These are phyloP conservation scores for Aspergillus niger DNA, from an alignment of 2,329 filamentous ascomycete genomes.

Conservation along the genomic window DNA sequence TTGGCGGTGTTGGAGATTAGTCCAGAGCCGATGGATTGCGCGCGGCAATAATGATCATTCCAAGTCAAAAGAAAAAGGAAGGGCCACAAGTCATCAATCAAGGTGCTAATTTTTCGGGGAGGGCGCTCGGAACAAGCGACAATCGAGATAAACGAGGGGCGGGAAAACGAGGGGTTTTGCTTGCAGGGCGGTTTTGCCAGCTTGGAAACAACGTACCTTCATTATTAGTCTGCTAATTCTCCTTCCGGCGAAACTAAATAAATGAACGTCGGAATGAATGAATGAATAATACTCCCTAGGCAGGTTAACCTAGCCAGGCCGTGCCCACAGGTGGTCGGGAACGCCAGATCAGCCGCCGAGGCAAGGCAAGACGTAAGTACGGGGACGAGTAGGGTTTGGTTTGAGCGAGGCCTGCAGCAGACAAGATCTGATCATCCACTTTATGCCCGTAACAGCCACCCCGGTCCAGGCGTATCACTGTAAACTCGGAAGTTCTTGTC, in stretches of 20 bases:
- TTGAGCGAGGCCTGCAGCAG: neutral
- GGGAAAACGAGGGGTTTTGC: constrained; percentile 16
- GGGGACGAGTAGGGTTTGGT: neutral
- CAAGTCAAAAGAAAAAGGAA: neutral
- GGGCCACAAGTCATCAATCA: constrained; percentile 1
- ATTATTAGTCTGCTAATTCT: constrained; percentile 15
- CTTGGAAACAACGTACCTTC: constrained; percentile 23
- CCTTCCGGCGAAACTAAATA: constrained; percentile 2
- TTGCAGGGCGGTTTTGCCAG: neutral
- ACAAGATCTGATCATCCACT: neutral
- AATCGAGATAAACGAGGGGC: constrained; percentile 24
- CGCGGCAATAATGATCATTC: neutral
- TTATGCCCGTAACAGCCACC: neutral
- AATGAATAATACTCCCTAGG: neutral
- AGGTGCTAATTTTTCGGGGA: constrained; percentile 10
- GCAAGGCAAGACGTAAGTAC: constrained; percentile 1
- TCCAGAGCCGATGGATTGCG: neutral
- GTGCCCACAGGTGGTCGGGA: neutral
- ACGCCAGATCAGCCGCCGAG: neutral
- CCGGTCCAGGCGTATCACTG: neutral
- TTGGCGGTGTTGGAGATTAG: constrained; percentile 8
- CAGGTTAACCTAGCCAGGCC: constrained; percentile 5
- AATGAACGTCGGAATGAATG: neutral
- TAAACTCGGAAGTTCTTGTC: neutral
- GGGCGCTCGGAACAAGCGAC: constrained; percentile 20